phyloP scores from a whole-genome alignment of 2,329 filamentous ascomycete genomes.

The Rosellinia necatrix region DNA sequence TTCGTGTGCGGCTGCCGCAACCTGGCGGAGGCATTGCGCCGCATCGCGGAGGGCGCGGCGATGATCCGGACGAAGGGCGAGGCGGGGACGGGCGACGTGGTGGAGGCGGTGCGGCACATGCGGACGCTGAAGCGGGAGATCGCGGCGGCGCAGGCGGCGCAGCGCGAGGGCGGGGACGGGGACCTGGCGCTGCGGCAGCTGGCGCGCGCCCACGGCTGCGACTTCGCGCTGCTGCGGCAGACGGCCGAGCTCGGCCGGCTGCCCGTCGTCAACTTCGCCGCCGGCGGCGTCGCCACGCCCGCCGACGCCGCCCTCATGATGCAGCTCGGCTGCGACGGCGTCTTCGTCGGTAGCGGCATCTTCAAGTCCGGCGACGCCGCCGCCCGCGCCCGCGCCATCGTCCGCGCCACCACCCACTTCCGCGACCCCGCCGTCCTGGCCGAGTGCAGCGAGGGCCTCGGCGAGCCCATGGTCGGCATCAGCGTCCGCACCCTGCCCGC shows the following conservation, averaged over 20 bases:
- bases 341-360: constrained; percentile 95
- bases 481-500: constrained; percentile 80
- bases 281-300: constrained; percentile 98
- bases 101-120: constrained; percentile 96
- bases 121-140: constrained; percentile 87
- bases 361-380: constrained; percentile 95
- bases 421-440: constrained; percentile 83
- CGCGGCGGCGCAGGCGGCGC: constrained; percentile 74
- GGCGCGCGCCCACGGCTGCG: constrained; percentile 80
- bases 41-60: constrained; percentile 90
- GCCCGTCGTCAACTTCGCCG: constrained; percentile 97
- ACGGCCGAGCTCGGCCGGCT: constrained; percentile 85
- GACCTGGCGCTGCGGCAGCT: constrained; percentile 65
- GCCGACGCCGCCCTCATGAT: constrained; percentile 97
- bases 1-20: constrained; percentile 98
- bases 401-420: constrained; percentile 90
- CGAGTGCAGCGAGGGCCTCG: constrained; percentile 83
- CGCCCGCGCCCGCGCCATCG: constrained; percentile 91
- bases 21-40: constrained; percentile 87
- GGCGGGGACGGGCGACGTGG: constrained; percentile 94
- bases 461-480: constrained; percentile 98
- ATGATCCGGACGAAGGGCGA: constrained; percentile 99
- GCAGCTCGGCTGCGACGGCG: constrained; percentile 97
- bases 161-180: constrained; percentile 60
- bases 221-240: constrained; percentile 80